phyloP scores from a whole-genome alignment of 2,329 filamentous ascomycete species.

The Lojkania enalia region DNA sequence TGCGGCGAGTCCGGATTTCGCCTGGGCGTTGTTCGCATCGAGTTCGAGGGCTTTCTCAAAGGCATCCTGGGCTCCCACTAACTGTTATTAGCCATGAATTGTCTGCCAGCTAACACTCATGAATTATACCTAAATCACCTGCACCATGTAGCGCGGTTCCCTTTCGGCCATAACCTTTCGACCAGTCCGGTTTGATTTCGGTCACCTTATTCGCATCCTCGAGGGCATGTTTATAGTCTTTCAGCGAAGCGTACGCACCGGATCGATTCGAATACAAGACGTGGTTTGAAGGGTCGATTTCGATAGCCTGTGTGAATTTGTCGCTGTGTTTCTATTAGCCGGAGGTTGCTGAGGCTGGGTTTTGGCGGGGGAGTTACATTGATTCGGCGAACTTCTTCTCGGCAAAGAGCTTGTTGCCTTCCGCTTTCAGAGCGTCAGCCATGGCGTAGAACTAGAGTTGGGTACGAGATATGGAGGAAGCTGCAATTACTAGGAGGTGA shows the following conservation, averaged over 20 bases:
- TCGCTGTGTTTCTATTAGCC: slow-evolving; percentile 60
- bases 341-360: slow-evolving; percentile 6
- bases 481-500: neutral
- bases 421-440: slow-evolving; percentile 87
- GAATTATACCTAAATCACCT: slow-evolving; percentile 69
- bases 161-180: slow-evolving; percentile 94
- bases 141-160: slow-evolving; percentile 87
- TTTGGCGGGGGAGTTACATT: slow-evolving; percentile 67
- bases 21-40: slow-evolving; percentile 87
- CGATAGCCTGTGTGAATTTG: slow-evolving; percentile 93
- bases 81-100: slow-evolving; percentile 18
- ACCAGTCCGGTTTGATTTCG: slow-evolving; percentile 95
- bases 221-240: slow-evolving; percentile 81
- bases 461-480: slow-evolving; percentile 4
- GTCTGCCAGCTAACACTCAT: neutral
- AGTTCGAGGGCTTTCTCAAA: slow-evolving; percentile 94
- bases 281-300: slow-evolving; percentile 84
- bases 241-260: slow-evolving; percentile 82
- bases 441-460: slow-evolving; percentile 46
- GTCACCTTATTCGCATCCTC: slow-evolving; percentile 92
- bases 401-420: slow-evolving; percentile 98
- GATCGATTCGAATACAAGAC: slow-evolving; percentile 98
- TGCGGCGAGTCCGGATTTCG: slow-evolving; percentile 82
- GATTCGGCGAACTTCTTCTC: slow-evolving; percentile 96
- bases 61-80: slow-evolving; percentile 79